These are phyloP conservation scores for Plectosphaerella sp. DNA, from an alignment of 2,329 filamentous ascomycete species.

Conservation along the genomic window DNA sequence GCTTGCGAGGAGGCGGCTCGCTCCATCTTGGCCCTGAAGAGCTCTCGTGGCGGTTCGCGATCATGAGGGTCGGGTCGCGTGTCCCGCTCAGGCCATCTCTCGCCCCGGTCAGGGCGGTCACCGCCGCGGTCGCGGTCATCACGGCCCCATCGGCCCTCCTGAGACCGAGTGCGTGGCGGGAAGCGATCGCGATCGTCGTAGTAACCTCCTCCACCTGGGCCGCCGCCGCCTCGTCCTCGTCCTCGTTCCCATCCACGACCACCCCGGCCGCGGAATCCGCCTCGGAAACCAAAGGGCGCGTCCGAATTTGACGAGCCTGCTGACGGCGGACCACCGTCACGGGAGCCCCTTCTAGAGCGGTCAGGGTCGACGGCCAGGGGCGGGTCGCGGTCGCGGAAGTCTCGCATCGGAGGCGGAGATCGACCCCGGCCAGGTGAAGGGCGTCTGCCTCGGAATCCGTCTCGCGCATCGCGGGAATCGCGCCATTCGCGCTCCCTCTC, in stretches of 20 bases:
- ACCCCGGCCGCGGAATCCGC: slow-evolving; percentile 51
- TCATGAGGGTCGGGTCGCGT: slow-evolving; percentile 32
- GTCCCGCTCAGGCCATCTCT: slow-evolving; percentile 40
- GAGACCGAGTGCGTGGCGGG: slow-evolving; percentile 58
- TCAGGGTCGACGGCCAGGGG: slow-evolving; percentile 63
- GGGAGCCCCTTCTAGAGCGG: slow-evolving; percentile 62
- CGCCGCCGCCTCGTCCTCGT: slow-evolving; percentile 49
- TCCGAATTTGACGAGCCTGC: slow-evolving; percentile 70
- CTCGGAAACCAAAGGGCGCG: slow-evolving; percentile 52
- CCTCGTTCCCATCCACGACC: slow-evolving; percentile 43
- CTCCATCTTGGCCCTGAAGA: slow-evolving; percentile 46
- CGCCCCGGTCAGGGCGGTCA: slow-evolving; percentile 35
- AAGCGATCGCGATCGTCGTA: slow-evolving; percentile 63
- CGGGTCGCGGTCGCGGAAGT: slow-evolving; percentile 53
- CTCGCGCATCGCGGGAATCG: slow-evolving; percentile 22
- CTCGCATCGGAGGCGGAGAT: slow-evolving; percentile 62
- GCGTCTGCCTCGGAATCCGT: slow-evolving; percentile 51
- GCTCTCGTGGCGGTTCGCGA: slow-evolving; percentile 38
- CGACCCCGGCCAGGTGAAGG: slow-evolving; percentile 58
- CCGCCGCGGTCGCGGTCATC: slow-evolving; percentile 46
- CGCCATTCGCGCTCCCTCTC: slow-evolving; percentile 52
- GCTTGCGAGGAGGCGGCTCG: slow-evolving; percentile 44
- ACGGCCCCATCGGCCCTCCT: slow-evolving; percentile 55
- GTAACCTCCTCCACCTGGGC: slow-evolving; percentile 40
- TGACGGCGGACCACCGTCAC: slow-evolving; percentile 66